phyloP scores from a whole-genome alignment of 2,329 filamentous ascomycete genomes.

The Penicillium vulpinum region DNA sequence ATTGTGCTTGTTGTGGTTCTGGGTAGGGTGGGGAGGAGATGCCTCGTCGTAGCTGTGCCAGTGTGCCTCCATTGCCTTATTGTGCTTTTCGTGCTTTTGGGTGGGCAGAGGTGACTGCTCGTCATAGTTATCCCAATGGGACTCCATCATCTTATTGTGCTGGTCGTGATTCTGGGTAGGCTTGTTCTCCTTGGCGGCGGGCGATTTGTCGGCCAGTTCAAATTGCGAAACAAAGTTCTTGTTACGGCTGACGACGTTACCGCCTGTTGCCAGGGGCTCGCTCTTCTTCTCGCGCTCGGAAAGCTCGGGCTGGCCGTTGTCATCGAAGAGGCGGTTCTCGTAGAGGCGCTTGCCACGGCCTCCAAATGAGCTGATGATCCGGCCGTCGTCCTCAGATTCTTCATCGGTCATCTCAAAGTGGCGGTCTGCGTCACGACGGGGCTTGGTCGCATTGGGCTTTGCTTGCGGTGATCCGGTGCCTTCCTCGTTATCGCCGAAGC shows the following conservation, averaged over 20 bases:
- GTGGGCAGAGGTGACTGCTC: constrained; percentile 22
- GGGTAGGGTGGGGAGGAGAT: constrained; percentile 39
- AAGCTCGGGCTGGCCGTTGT: constrained; percentile 58
- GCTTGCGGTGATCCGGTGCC: constrained; percentile 38
- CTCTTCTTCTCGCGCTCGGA: constrained; percentile 27
- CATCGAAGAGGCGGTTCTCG: constrained; percentile 71
- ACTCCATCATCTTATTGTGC: constrained; percentile 64
- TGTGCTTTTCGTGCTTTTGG: neutral
- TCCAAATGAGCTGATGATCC: constrained; percentile 52
- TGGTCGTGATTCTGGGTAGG: constrained; percentile 57
- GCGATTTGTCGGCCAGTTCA: constrained; percentile 63
- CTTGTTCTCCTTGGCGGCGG: constrained; percentile 37
- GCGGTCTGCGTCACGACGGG: constrained; percentile 74
- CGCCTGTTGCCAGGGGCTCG: constrained; percentile 63
- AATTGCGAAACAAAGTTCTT: constrained; percentile 81
- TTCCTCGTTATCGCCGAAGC: constrained; percentile 70
- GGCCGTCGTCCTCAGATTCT: constrained; percentile 50
- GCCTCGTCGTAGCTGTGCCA: constrained; percentile 48
- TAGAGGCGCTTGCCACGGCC: constrained; percentile 74
- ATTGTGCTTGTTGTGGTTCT: constrained; percentile 52
- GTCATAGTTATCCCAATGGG: constrained; percentile 51
- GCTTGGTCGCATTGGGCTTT: constrained; percentile 61
- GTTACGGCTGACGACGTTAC: constrained; percentile 69
- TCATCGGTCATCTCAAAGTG: constrained; percentile 87
- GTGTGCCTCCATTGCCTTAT: constrained; percentile 68